Base-by-base conservation (phyloP, 139 green algal species). In the Ettlia oleoabundans region DNA sequence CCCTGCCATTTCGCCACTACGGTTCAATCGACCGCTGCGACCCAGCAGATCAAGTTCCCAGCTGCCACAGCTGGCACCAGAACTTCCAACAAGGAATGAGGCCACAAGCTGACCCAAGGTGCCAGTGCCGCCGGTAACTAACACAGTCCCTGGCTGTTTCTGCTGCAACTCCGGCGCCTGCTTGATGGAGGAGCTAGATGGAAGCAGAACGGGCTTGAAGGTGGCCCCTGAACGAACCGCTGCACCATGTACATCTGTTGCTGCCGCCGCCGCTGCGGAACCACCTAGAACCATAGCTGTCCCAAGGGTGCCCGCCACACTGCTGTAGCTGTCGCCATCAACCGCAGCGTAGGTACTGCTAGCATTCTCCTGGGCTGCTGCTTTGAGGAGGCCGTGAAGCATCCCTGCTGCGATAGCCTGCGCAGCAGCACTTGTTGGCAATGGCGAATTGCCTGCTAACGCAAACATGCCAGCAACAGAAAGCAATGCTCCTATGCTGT, bases 81-180 rank as follows among this genome's bases (percentile, higher is more conserved):
- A 10, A 5, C 42, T 81, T 10, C 7, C 5, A 62, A 19, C 51
- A 33, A 84, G 43, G 15, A 58, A 66, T 0, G 32, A 5, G 6
- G 90, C 78, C 33, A 90, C 86, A 30, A 96, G 78, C 67, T 86
- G 55, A 3, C 80, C 92, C 41, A 87, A 33, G 0, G 75, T 55
- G 47, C 82, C 82, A 3, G 55, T 81, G n/a, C 76, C 83, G 7
- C 83, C 83, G 26, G 65, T 75, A 35, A 87, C 72, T 24, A 87
- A 7, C 19, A 84, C 40, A 28, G 35, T 53, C 28, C 40, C 66
- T 65, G 52, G 15, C 78, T 62, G 66, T 3, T 33, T n/a, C 73
- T 70, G 73, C 73, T 80, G 73, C 4, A 40, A 18, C 6, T 1
- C 37, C 22, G 38, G 47, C 10, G 13, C 28, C 3, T 42, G 30